Evolutionary conservation across 1,284 basidiomycete species (phyloP).

Genomic region (Sanghuangporus baumii): DNA sequence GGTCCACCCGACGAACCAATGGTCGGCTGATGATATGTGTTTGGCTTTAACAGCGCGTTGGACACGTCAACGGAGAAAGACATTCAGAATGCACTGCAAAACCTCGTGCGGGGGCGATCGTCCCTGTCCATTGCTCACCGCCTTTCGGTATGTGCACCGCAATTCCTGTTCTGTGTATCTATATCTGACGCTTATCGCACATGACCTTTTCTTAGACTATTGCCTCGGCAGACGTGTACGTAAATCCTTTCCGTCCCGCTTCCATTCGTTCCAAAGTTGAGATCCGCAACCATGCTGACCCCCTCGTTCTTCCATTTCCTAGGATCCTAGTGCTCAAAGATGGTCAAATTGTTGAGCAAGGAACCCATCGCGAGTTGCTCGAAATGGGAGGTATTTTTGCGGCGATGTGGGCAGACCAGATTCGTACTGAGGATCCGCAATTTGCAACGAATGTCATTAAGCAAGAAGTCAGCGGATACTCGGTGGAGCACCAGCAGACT

Average conservation of each 20-base stretch:
- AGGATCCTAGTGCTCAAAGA: conserved; percentile 82
- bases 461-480: conserved; percentile 39
- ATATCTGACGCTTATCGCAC: conserved; percentile 19
- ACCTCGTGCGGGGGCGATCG: conserved; percentile 63
- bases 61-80: conserved; percentile 82
- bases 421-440: conserved; percentile 46
- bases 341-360: conserved; percentile 76
- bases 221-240: conserved; percentile 66
- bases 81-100: conserved; percentile 78
- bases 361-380: conserved; percentile 68
- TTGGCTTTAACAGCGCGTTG: conserved; percentile 47
- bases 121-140: conserved; percentile 78
- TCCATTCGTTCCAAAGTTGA: conserved; percentile 24
- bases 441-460: conserved; percentile 27
- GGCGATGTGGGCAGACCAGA: conserved; percentile 78
- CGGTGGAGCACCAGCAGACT: conserved; percentile 21
- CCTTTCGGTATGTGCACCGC: conserved; percentile 53
- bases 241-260: conserved; percentile 7
- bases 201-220: conserved; percentile 49
- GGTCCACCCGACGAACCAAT: conserved; percentile 10
- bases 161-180: conserved; percentile 9
- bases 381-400: conserved; percentile 67
- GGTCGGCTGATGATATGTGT: background rate
- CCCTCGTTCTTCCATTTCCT: conserved; percentile 15
- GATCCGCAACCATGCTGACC: conserved; percentile 2